Percentiles rank a stretch among this genome's conserved stretches.
These are phyloP conservation scores for Juncus effusus DNA, from an alignment of 176 grass and related monocot species.

Conservation along the genomic window DNA sequence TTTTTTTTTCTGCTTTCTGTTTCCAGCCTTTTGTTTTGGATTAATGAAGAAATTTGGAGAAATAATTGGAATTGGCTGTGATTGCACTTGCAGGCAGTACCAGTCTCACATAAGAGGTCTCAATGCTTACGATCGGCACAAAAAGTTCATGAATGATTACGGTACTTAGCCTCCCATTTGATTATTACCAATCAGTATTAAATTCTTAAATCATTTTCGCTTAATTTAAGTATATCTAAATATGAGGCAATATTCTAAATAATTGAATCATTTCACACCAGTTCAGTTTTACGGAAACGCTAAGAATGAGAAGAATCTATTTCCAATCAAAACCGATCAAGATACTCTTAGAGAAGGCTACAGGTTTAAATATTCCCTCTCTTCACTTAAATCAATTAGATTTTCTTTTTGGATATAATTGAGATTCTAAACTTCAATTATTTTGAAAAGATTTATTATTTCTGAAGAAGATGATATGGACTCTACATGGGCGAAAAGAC, in stretches of 20 bases:
- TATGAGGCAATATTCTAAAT: constrained; percentile 19
- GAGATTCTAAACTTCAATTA: too few species aligned
- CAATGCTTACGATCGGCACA: constrained; percentile 70
- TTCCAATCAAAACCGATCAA: constrained; percentile 73
- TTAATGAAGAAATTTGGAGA: not conserved
- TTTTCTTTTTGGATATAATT: too few species aligned
- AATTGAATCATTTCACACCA: constrained; percentile 21
- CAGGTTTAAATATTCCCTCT: constrained; percentile 36
- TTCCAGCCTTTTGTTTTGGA: not conserved
- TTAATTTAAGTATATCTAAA: not conserved
- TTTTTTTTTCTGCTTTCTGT: not conserved
- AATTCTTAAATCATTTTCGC: not conserved
- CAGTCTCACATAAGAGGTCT: constrained; percentile 78
- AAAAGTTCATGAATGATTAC: constrained; percentile 87
- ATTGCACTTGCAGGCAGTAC: constrained; percentile 70
- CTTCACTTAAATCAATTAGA: not conserved
- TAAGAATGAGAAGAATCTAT: constrained; percentile 34
- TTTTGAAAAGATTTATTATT: constrained; percentile 66
- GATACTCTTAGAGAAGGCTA: constrained; percentile 90
- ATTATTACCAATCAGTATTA: not conserved
- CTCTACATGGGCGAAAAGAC: constrained; percentile 89
- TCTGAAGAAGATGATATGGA: constrained; percentile 87
- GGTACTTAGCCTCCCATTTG: constrained; percentile 20
- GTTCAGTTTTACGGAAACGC: constrained; percentile 76
- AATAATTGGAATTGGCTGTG: constrained; percentile 2